Evolutionary conservation across 2,329 filamentous ascomycete genomes (phyloP).

Genomic region (Trichoderma koningii): DNA sequence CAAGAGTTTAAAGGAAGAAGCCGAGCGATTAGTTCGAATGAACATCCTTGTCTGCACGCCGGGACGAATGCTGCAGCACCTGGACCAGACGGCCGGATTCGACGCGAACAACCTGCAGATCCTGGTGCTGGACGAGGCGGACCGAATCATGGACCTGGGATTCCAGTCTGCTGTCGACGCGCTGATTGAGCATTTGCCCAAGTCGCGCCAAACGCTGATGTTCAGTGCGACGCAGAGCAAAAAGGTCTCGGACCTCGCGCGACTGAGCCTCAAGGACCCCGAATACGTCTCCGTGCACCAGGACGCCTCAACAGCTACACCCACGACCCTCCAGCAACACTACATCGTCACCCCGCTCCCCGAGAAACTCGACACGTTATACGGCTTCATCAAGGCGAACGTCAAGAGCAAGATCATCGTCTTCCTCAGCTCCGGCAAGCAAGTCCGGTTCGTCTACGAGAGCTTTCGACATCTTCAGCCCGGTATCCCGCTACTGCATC

Average conservation of each 20-base stretch:
- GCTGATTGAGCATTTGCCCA: constrained; percentile 86
- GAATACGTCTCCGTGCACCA: constrained; percentile 97
- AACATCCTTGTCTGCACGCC: constrained; percentile 97
- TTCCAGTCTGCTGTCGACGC: constrained; percentile 91
- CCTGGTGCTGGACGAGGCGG: constrained; percentile 91
- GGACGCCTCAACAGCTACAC: constrained; percentile 75
- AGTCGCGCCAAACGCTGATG: constrained; percentile 82
- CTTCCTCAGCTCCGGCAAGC: constrained; percentile 92
- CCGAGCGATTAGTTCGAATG: constrained; percentile 83
- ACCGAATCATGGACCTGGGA: constrained; percentile 97
- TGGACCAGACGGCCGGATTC: constrained; percentile 89
- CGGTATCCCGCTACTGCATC: constrained; percentile 87
- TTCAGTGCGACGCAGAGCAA: constrained; percentile 97
- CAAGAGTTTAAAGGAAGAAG: constrained; percentile 84
- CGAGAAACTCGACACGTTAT: constrained; percentile 89
- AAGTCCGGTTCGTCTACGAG: constrained; percentile 95
- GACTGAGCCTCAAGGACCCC: constrained; percentile 83
- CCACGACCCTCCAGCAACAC: constrained; percentile 81
- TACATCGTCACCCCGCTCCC: constrained; percentile 84
- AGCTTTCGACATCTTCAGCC: constrained; percentile 90
- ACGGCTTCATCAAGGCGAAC: constrained; percentile 87
- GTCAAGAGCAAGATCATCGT: constrained; percentile 94
- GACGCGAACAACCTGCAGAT: constrained; percentile 90
- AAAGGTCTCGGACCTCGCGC: constrained; percentile 86
- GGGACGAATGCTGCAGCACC: constrained; percentile 89